Evolutionary conservation across 257 asterid genomes (phyloP).

Genomic region (Echites panduratus): DNA sequence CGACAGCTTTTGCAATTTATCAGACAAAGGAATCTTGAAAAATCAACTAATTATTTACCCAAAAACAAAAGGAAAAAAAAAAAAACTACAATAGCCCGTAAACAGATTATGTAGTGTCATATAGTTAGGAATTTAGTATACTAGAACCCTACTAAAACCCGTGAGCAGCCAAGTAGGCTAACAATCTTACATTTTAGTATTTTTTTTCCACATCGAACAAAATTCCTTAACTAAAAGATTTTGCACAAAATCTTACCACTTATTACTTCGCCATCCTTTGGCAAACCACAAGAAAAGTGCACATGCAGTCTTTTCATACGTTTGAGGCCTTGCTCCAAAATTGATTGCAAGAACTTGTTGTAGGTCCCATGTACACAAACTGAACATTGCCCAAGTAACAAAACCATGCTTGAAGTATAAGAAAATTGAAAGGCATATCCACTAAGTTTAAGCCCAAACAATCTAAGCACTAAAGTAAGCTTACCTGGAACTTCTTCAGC

Average conservation of each 20-base stretch:
- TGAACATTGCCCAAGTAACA: slow-evolving; percentile 25
- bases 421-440: neutral
- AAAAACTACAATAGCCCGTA: neutral
- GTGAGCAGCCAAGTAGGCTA: neutral
- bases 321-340: slow-evolving; percentile 72
- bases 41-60: neutral
- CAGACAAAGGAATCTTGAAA: neutral
- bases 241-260: slow-evolving; percentile 55
- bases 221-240: neutral
- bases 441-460: neutral
- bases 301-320: slow-evolving; percentile 89
- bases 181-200: neutral
- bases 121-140: neutral
- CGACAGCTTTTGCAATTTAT: neutral
- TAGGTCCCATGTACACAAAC: slow-evolving; percentile 98
- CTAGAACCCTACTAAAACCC: neutral
- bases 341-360: slow-evolving; percentile 64
- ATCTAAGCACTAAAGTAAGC: slow-evolving; percentile 8
- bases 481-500: slow-evolving; percentile 75
- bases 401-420: neutral
- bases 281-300: slow-evolving; percentile 93
- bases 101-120: neutral
- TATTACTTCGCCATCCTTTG: slow-evolving; percentile 72
- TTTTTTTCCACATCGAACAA: no score
- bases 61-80: neutral